These are phyloP conservation scores for Pleurotus djamor DNA, from an alignment of 768 basidiomycete genomes.

Conservation along the genomic window DNA sequence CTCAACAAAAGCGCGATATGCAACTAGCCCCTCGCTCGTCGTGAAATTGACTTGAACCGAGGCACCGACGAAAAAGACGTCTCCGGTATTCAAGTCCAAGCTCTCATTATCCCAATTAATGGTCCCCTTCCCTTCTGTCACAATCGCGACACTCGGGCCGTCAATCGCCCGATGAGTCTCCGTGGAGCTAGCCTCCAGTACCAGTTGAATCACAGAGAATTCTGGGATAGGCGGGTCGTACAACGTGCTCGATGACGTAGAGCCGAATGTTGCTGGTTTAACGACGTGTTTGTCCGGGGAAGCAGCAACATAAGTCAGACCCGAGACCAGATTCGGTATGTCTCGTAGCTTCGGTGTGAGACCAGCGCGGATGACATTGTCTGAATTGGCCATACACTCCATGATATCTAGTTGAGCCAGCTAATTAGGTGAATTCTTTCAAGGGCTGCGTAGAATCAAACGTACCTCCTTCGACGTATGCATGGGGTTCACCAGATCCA, in stretches of 20 bases:
- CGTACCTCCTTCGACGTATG: slow-evolving; percentile 91
- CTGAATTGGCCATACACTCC: slow-evolving; percentile 98
- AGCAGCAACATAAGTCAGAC: slow-evolving; percentile 82
- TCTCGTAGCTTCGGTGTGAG: slow-evolving; percentile 97
- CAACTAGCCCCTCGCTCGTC: slow-evolving; percentile 37
- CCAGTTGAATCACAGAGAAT: slow-evolving; percentile 79
- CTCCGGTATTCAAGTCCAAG: slow-evolving; percentile 55
- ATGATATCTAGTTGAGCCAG: slow-evolving; percentile 71
- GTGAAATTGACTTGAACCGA: slow-evolving; percentile 52
- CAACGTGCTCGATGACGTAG: slow-evolving; percentile 32
- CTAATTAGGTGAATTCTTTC: neutral
- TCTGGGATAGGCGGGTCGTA: slow-evolving; percentile 95
- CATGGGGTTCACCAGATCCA: slow-evolving; percentile 95
- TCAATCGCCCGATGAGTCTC: slow-evolving; percentile 63
- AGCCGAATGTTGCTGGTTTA: slow-evolving; percentile 47
- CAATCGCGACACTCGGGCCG: slow-evolving; percentile 85
- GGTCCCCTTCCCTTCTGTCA: slow-evolving; percentile 64
- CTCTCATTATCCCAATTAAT: slow-evolving; percentile 44
- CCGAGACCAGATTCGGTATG: slow-evolving; percentile 83
- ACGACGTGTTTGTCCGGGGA: slow-evolving; percentile 71
- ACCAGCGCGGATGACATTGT: slow-evolving; percentile 98
- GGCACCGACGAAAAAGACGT: slow-evolving; percentile 84
- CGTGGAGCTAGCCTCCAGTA: slow-evolving; percentile 37
- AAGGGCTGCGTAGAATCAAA: neutral
- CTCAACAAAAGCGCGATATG: slow-evolving; percentile 74